Evolutionary conservation across 495 filamentous ascomycete species (phyloP), one percentile per base, ranked within the genome.

Genomic region (Tuber microsphaerosporum): DNA sequence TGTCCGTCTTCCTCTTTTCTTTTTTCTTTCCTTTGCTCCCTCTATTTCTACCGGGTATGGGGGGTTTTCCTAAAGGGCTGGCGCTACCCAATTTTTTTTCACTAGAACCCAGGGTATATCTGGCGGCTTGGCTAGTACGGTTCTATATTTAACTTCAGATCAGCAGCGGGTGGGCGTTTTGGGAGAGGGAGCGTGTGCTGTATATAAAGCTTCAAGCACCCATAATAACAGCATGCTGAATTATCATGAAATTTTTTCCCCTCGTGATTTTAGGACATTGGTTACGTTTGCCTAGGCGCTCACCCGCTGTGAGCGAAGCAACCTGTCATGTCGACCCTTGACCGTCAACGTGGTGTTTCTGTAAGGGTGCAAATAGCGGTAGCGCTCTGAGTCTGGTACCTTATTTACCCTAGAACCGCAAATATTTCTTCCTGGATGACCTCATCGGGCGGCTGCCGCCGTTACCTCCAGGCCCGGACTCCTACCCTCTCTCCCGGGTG

Each of bases 351-450:
- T 65, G 56, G 56, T 65, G n/a, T 34, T 16, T 4, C 26, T 65
- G 26, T 7, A n/a, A n/a, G 26, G 56, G 26, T 65, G 51, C 51
- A 26, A 26, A 31, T 1, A 16, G 14, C 2, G 16, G 16, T 1
- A 16, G 14, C 2, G 16, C 26, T 65, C 56, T 61, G 14, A 31
- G 14, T 61, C 26, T 34, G 14, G 56, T 65, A 65, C 56, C 56
- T 17, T 65, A 31, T 31, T 65, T 65, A 65, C 56, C 4, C 56
- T 34, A 26, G 3, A 34, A 34, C 70, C 34, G n/a, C 41, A 77
- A 73, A 79, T 46, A 79, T 75, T 17, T 72, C 45, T 42, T 79
- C 76, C 73, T 31, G 46, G 51, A 61, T 79, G 77, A 79, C 77
- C 78, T 79, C 77, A 79, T 79, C 69, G 3, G 2, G 31, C 51